These are phyloP conservation scores for Pisolithus sp. DNA, from an alignment of 768 basidiomycete genomes.

Conservation along the genomic window DNA sequence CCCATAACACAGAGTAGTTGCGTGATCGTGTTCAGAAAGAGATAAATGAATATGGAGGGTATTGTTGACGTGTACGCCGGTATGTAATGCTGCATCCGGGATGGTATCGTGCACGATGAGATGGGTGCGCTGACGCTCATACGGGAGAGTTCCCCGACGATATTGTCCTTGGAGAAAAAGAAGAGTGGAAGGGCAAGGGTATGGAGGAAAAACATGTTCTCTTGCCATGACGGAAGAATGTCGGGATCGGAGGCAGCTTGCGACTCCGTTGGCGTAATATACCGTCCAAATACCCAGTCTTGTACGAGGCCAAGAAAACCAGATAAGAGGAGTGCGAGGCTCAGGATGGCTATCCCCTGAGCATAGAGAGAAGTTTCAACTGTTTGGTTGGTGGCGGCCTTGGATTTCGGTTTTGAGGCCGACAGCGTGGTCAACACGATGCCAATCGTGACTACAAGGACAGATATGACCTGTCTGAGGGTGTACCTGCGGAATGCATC, in stretches of 20 bases:
- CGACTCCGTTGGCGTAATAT: conserved; percentile 28
- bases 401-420: conserved; percentile 38
- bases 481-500: conserved; percentile 47
- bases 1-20: conserved; percentile 83
- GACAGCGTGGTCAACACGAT: conserved; percentile 80
- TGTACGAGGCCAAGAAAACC: conserved; percentile 81
- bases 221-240: conserved; percentile 61
- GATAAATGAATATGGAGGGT: conserved; percentile 55
- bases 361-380: conserved; percentile 38
- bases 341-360: conserved; percentile 67
- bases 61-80: conserved; percentile 29
- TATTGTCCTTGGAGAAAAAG: conserved; percentile 47
- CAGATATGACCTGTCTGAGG: conserved; percentile 58
- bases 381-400: conserved; percentile 1
- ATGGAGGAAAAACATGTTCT: conserved; percentile 90
- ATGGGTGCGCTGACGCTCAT: conserved; percentile 10
- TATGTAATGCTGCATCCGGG: background rate
- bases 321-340: conserved; percentile 70
- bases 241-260: conserved; percentile 13
- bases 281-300: conserved; percentile 65
- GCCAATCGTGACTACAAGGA: conserved; percentile 74
- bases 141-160: conserved; percentile 26
- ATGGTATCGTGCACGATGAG: conserved; percentile 7
- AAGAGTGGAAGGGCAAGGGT: conserved; percentile 78
- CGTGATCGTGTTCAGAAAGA: conserved; percentile 73